phyloP scores from a whole-genome alignment of 2,329 filamentous ascomycete species.

The Pseudophaeomoniella oleicola region DNA sequence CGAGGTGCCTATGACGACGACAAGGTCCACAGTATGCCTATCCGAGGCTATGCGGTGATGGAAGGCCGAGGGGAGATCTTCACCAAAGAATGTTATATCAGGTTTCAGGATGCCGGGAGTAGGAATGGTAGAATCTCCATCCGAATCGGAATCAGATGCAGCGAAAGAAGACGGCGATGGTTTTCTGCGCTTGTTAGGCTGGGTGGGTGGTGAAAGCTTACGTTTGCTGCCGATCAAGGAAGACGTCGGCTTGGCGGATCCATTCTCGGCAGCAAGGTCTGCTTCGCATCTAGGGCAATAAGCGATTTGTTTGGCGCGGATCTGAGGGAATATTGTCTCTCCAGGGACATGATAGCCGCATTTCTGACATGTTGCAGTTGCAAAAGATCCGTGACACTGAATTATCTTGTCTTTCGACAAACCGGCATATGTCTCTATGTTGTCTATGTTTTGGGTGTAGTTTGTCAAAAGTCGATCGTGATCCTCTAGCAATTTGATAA shows the following conservation, averaged over 20 bases:
- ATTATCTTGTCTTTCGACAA: constrained; percentile 70
- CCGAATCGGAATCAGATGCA: constrained; percentile 36
- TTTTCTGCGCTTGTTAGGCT: constrained; percentile 36
- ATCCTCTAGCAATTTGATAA: constrained; percentile 78
- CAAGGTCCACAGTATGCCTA: constrained; percentile 65
- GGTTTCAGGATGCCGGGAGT: constrained; percentile 39
- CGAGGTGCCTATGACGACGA: constrained; percentile 90
- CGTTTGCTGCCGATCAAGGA: constrained; percentile 27
- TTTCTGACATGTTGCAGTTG: constrained; percentile 74
- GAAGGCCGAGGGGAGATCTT: constrained; percentile 74
- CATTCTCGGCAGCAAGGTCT: constrained; percentile 29
- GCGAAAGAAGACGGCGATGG: constrained; percentile 38
- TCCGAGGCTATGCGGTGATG: constrained; percentile 68
- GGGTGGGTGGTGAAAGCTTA: constrained; percentile 18
- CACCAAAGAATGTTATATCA: constrained; percentile 96
- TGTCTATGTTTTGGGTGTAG: constrained; percentile 98
- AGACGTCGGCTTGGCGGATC: constrained; percentile 3
- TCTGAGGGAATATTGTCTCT: constrained; percentile 63
- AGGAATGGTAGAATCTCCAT: constrained; percentile 31
- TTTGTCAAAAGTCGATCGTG: constrained; percentile 85
- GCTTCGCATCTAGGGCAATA: constrained; percentile 58
- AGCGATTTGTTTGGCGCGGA: constrained; percentile 62
- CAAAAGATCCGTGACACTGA: constrained; percentile 94
- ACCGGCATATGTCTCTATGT: constrained; percentile 77
- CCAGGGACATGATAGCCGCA: constrained; percentile 63